Base-by-base conservation (phyloP, 2,329 filamentous ascomycete species). In the Lasiodiplodia citricola region DNA sequence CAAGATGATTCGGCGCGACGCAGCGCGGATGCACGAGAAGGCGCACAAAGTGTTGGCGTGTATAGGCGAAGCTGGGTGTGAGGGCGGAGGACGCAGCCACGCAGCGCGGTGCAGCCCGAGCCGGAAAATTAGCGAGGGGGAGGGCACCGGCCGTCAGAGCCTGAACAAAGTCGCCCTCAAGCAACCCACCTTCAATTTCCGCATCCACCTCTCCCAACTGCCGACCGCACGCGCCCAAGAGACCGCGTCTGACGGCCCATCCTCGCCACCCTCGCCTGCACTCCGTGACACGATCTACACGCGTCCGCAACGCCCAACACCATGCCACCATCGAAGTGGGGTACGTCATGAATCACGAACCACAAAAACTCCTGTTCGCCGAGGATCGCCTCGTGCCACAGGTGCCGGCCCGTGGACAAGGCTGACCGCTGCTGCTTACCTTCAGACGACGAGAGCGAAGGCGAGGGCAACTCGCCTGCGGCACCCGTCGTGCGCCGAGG, bases 401-500 rank as follows among this genome's bases (percentile, higher is more conserved):
- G 47, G 41, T 44, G 41, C 44, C 60, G 11, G n/a, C 41, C 37
- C 10, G 47, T 44, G 35, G 37, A 54, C 47, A 38, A 55, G 66
- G 57, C 66, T 68, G 50, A 68, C 74, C 63, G 70, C 72, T 64
- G 70, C 71, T 63, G 66, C 71, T 44, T 58, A 65, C 68, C 67
- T 31, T 23, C 69, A 67, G 64, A 65, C 68, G 83, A 85, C 70
- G 83, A 85, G 70, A 84, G 89, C 71, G 88, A 90, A 71, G 87
- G 90, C 74, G 85, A 85, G 73, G 80, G 80, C 69, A 85, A 83
- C 72, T 83, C 83, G 70, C 80, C 85, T 25, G 81, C 84, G 63
- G 80, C 79, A 28, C 77, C 84, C 60, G 80, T 84, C 14, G 79
- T 80, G 55, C 80, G 83, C 67, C 84, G 87, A 72, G 82, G 87